A percentile compares a stretch with the other conserved stretches of the same genome.
phyloP scores from a whole-genome alignment of 371 early-diverging fungal species.

The Parasitella parasitica region DNA sequence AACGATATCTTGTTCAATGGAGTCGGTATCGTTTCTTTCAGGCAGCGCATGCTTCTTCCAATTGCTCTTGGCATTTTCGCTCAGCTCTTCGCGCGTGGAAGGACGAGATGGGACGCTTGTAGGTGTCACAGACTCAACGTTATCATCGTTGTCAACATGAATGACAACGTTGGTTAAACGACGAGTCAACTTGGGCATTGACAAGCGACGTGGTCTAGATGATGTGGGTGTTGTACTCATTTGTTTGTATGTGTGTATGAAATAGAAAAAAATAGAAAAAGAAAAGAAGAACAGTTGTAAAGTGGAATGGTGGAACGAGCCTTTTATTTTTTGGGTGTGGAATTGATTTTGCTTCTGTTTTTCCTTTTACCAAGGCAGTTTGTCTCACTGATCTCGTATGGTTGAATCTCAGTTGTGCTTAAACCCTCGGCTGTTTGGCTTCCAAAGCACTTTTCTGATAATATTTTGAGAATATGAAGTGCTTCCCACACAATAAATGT shows the following conservation, averaged over 20 bases:
- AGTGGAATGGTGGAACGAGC: background rate
- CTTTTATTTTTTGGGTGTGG: background rate
- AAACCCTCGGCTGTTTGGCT: background rate
- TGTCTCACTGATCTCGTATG: background rate
- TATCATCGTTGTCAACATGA: slow-evolving; percentile 16
- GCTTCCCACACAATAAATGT: background rate
- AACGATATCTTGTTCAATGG: slow-evolving; percentile 75
- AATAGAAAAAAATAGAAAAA: background rate
- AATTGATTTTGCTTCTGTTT: background rate
- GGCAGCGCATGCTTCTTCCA: slow-evolving; percentile 15
- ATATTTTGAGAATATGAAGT: background rate
- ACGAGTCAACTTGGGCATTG: slow-evolving; percentile 26
- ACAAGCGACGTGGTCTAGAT: slow-evolving; percentile 13
- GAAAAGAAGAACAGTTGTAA: background rate
- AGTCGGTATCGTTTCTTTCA: slow-evolving; percentile 45
- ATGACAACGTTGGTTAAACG: slow-evolving; percentile 23
- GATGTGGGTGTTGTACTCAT: slow-evolving; percentile 13
- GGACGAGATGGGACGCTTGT: slow-evolving; percentile 12
- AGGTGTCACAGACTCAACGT: slow-evolving; percentile 17
- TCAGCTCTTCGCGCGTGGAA: background rate
- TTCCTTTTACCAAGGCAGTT: background rate
- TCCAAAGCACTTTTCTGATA: no score
- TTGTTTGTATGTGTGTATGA: background rate
- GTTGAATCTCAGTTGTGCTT: background rate
- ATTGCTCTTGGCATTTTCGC: background rate